phyloP scores from a whole-genome alignment of 352 stramenopile genomes.

The Phytophthora boehmeriae region DNA sequence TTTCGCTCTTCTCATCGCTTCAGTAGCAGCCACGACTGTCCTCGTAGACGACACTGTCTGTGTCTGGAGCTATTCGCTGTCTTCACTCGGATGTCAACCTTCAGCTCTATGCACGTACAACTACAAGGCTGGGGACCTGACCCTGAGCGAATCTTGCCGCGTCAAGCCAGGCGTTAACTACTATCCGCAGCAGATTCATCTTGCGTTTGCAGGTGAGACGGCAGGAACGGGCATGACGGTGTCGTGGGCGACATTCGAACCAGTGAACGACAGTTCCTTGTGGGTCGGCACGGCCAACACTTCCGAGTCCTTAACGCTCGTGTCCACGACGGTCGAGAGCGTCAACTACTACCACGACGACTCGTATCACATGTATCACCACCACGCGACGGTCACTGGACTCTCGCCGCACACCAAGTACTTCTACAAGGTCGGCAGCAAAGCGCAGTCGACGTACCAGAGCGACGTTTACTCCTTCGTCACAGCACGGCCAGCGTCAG shows the following conservation, averaged over 20 bases:
- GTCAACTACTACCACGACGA: constrained; percentile 49
- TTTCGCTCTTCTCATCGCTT: constrained; percentile 7
- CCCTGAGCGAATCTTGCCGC: constrained; percentile 46
- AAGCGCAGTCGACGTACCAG: constrained; percentile 23
- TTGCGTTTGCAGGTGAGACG: constrained; percentile 49
- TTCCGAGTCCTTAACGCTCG: constrained; percentile 11
- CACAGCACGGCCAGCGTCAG: constrained; percentile 29
- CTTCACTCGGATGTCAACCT: constrained; percentile 33
- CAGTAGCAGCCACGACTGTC: constrained; percentile 11
- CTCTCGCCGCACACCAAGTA: constrained; percentile 46
- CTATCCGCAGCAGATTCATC: constrained; percentile 65
- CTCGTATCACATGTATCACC: constrained; percentile 48
- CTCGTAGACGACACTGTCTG: constrained; percentile 43
- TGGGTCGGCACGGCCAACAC: constrained; percentile 32
- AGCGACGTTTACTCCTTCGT: constrained; percentile 36
- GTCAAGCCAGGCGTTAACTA: constrained; percentile 46
- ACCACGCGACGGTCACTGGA: constrained; percentile 46
- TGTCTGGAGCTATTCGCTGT: constrained; percentile 26
- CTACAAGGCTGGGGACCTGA: constrained; percentile 45
- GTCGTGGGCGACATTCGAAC: constrained; percentile 46
- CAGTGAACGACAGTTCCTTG: constrained; percentile 35
- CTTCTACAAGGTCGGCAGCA: constrained; percentile 37
- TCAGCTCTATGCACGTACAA: constrained; percentile 41
- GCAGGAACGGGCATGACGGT: constrained; percentile 57
- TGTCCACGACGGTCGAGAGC: constrained; percentile 21